Base-by-base conservation (phyloP, 768 basidiomycete species). In the Podaxis carcinomalis region DNA sequence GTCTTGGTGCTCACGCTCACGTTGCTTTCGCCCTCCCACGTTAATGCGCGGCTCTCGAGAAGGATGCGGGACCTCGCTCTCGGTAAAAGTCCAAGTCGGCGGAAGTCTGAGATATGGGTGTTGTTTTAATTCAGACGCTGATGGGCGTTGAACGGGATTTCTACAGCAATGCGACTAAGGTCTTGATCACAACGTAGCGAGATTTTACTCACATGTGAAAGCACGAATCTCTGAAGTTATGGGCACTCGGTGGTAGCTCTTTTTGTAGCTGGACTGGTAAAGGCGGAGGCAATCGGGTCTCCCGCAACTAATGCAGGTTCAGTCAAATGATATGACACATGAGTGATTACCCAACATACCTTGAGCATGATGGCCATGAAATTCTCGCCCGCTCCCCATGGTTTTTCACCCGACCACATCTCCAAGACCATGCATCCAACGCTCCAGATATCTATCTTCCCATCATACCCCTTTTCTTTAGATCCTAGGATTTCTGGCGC, bases 391-490 rank as follows among this genome's bases (percentile, higher is more conserved):
- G 87, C 84, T 50, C 77, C 80, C 95, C 95, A 98, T 5, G 95
- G 95, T 50, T 92, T 77, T 64, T 84, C 78, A n/a, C 92, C 95
- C 4, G 90, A 88, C 87, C 93, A 95, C 95, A 98, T 98, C 72
- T 98, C 95, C 53, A 95, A 78, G 13, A 93, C 86, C 37, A 98
- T 86, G 71, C 95, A 98, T 1, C 95, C 95, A 21, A 95, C 78
- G 67, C 92, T 91, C 95, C 95, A 98, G 61, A 98, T 93, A 68
- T 98, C 95, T 50, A 96, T 87, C 71, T 98, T 98, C n/a, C 85
- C 85, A 66, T 90, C 89, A 72, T 98, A 98, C 0, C 93, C 93
- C 56, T 83, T 82, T 63, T 82, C 80, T 63, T 84, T 82, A 54
- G 84, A 80, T 63, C 87, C 81, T 14, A 92, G 73, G 35, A 93